Evolutionary conservation across 164 flowering plant genomes (phyloP).

Genomic region (Pachysandra terminalis): DNA sequence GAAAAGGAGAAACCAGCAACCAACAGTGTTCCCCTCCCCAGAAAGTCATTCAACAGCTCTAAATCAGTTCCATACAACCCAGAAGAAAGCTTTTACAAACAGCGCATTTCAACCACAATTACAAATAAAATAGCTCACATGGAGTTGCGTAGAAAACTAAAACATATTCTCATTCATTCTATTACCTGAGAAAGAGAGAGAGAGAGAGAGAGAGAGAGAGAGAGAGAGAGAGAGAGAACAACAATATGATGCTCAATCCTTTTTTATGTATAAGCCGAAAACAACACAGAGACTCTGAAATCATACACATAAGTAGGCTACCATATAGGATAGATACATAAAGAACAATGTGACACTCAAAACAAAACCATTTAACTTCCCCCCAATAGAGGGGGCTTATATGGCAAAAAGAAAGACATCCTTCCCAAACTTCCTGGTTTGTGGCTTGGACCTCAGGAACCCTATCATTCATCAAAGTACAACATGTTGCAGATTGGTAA

Average conservation of each 20-base stretch:
- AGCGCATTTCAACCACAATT: too few relatives aligned
- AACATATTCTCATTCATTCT: too few relatives aligned
- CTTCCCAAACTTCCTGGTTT: constrained; percentile 9
- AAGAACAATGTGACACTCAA: constrained; percentile 17
- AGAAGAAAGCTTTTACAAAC: too few relatives aligned
- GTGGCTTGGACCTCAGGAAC: constrained; percentile 9
- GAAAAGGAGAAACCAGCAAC: too few relatives aligned
- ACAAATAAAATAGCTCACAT: too few relatives aligned
- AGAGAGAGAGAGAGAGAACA: neutral
- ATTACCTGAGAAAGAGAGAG: neutral
- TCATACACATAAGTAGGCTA: constrained; percentile 11
- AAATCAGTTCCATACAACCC: too few relatives aligned
- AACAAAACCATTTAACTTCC: constrained; percentile 20
- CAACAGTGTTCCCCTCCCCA: too few relatives aligned
- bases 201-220: constrained; percentile 6
- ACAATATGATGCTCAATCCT: neutral
- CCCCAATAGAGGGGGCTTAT: constrained; percentile 8
- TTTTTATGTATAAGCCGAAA: constrained; percentile 26
- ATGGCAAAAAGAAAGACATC: constrained; percentile 23
- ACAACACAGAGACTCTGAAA: constrained; percentile 18
- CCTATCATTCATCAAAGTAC: constrained; percentile 12
- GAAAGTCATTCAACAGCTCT: too few relatives aligned
- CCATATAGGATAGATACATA: neutral
- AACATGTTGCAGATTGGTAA: constrained; percentile 12
- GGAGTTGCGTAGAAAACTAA: too few relatives aligned